Conservation (phyloP, 345 rosid genomes). For the Triadica sebifera region DNA sequence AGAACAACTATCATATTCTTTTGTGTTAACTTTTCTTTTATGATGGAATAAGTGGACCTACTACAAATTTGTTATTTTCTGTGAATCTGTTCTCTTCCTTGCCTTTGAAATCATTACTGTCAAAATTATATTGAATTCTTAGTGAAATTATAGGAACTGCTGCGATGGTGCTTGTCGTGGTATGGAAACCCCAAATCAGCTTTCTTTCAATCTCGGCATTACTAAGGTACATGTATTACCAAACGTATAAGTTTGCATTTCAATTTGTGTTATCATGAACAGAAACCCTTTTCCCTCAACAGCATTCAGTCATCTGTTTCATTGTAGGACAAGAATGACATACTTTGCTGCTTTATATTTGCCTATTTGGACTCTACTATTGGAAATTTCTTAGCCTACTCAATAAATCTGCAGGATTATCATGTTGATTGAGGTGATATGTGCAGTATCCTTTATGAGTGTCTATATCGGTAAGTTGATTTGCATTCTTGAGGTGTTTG, state of each 20-base stretch:
- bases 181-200: conserved; percentile 63
- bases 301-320: neutral
- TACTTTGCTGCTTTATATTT: neutral
- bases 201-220: conserved; percentile 62
- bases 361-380: neutral
- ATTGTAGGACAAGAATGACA: too few species aligned
- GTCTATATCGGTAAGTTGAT: conserved; percentile 71
- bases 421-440: conserved; percentile 75
- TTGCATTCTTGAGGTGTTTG: neutral
- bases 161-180: conserved; percentile 81
- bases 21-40: neutral
- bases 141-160: conserved; percentile 59
- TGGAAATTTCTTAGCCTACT: neutral
- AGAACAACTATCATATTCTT: neutral
- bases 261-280: neutral
- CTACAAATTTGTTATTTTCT: neutral
- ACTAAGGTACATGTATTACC: conserved; percentile 50
- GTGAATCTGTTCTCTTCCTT: neutral
- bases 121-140: conserved; percentile 14
- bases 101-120: conserved; percentile 8
- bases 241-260: neutral
- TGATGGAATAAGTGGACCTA: neutral
- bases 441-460: conserved; percentile 73
- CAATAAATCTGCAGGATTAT: conserved; percentile 59
- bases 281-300: neutral